These are phyloP conservation scores for Nothophytophthora sp. DNA, from an alignment of 352 stramenopile species.

Conservation along the genomic window DNA sequence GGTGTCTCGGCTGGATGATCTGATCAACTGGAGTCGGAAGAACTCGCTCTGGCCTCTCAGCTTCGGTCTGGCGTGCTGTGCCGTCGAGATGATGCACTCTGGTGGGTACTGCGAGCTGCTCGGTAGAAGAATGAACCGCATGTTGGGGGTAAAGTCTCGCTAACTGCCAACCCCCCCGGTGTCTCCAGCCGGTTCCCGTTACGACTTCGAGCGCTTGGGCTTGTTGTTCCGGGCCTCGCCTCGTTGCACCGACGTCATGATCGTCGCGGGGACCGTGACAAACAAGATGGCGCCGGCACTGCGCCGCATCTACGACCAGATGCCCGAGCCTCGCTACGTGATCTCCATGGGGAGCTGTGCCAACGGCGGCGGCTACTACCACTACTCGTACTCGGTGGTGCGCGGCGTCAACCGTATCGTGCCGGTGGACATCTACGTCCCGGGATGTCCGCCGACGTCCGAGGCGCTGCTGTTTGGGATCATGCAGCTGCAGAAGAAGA, in stretches of 20 bases:
- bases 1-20: conserved; percentile 94
- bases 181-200: conserved; percentile 58
- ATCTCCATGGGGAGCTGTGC: conserved; percentile 98
- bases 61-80: conserved; percentile 98
- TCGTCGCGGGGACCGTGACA: conserved; percentile 98
- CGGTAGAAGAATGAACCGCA: too few species aligned
- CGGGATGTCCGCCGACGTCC: conserved; percentile 96
- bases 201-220: conserved; percentile 98
- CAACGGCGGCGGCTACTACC: conserved; percentile 92
- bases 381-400: conserved; percentile 98
- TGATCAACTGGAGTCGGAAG: conserved; percentile 96
- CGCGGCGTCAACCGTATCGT: conserved; percentile 96
- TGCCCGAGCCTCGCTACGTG: conserved; percentile 98
- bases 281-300: conserved; percentile 99
- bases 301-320: conserved; percentile 97
- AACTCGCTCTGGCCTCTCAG: conserved; percentile 98
- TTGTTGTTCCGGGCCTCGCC: conserved; percentile 97
- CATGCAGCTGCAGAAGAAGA: conserved; percentile 98
- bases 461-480: conserved; percentile 97
- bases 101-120: conserved; percentile 47
- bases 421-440: conserved; percentile 99
- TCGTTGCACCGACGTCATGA: conserved; percentile 98
- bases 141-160: conserved; percentile 34
- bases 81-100: conserved; percentile 98
- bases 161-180: not conserved